A percentile compares a stretch with the other conserved stretches of the same genome.
phyloP scores from a whole-genome alignment of 257 asterid species.

The Agastache rugosa region DNA sequence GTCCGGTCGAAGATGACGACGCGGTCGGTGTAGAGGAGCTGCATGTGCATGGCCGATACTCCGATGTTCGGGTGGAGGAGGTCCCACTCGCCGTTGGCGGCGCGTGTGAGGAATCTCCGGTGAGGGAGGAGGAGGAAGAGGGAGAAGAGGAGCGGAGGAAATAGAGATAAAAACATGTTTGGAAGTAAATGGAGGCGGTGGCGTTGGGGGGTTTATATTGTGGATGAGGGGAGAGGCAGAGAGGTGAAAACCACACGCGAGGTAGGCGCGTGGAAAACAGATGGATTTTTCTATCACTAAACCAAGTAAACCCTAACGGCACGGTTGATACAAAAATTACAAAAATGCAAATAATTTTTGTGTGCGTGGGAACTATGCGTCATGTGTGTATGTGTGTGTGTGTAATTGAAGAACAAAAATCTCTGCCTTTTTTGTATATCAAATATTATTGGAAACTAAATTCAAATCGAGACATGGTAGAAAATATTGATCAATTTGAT shows the following conservation, averaged over 20 bases:
- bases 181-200: background rate
- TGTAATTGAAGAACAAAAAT: background rate
- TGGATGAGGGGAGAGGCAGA: background rate
- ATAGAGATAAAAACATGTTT: conserved; percentile 20
- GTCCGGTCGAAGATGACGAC: conserved; percentile 34
- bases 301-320: background rate
- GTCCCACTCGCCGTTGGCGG: conserved; percentile 32
- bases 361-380: too few species aligned
- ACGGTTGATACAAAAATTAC: background rate
- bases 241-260: too few species aligned
- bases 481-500: too few species aligned
- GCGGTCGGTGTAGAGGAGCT: conserved; percentile 38
- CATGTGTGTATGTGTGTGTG: too few species aligned
- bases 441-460: too few species aligned
- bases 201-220: background rate
- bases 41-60: conserved; percentile 41
- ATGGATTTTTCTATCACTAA: too few species aligned
- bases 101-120: conserved; percentile 1
- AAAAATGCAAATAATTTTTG: too few species aligned
- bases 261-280: too few species aligned
- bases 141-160: background rate
- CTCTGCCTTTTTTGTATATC: background rate
- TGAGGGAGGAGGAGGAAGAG: background rate
- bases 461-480: background rate
- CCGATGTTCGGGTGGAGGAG: conserved; percentile 31